Evolutionary conservation across 305 asterid species (phyloP), one percentile per base, ranked within the genome.

Genomic region (Rubia balearica): DNA sequence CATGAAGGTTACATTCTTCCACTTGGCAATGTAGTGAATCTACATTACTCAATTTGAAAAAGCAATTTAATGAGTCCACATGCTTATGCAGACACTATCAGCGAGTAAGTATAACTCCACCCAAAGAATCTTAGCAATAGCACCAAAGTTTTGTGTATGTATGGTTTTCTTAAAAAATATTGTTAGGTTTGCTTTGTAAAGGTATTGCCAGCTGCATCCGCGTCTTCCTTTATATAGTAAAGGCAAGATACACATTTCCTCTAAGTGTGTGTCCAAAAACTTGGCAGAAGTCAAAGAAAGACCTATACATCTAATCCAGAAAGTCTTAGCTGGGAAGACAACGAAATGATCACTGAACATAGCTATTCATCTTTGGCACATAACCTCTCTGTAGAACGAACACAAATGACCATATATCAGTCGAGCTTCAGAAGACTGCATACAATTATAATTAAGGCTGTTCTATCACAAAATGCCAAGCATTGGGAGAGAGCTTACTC

Each of bases 11-110:
- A 91, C 80, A 81, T 87, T 86, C 85, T 77, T 89, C 97, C 97
- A 94, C 85, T 91, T 91, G 67, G 98, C 97, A 8, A 94, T 97
- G 22, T 94, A 94, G 77, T 94, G 98, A 33, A 94, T 85, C 98
- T 94, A 77, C 70, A 79, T 61, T 60, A 66, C 27, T 68, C 74
- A 67, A 72, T 45, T 46, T 61, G 56, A 67, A 41, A 56, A 11
- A 43, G 49, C 55, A 73, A 59, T 51, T 19, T 48, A 11, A 24
- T 72, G 48, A 65, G 53, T 8, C 22, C 17, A 51, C 59, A 6
- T 53, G 5, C 16, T 63, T 63, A 17, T 63, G 38, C 27, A 63
- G 21, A 62, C 27, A 38, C 45, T 63, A 40, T 17, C 56, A 49
- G 49, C 48, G n/a, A 41, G 69, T 41, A 14, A 0, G 24, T 57